A percentile compares a stretch with the other conserved stretches of the same genome.
phyloP scores from a whole-genome alignment of 139 green algal species.

The Nannochloris sp. region DNA sequence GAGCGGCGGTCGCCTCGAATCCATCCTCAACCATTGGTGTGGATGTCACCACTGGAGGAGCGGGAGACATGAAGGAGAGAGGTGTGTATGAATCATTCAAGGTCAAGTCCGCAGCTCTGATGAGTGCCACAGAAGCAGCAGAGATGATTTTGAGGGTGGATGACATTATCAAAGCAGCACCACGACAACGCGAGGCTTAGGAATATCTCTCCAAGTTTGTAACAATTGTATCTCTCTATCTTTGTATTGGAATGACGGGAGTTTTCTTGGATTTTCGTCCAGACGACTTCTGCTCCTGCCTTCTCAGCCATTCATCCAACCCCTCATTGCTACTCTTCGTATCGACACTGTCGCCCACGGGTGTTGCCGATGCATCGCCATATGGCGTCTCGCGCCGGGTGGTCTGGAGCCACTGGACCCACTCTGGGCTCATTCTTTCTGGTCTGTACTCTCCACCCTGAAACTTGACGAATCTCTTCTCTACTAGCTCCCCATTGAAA shows the following conservation, averaged over 20 bases:
- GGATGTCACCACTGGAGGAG: constrained; percentile 63
- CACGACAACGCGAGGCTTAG: constrained; percentile 48
- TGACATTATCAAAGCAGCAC: constrained; percentile 92
- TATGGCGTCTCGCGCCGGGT: background rate
- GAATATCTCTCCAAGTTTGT: too few relatives aligned
- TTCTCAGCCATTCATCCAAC: too few relatives aligned
- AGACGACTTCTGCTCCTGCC: too few relatives aligned
- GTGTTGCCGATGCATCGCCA: too few relatives aligned
- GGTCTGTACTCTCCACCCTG: constrained; percentile 1
- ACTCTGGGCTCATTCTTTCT: background rate
- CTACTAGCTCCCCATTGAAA: constrained; percentile 4
- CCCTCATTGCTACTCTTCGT: too few relatives aligned
- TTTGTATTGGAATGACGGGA: too few relatives aligned
- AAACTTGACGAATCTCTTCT: constrained; percentile 8
- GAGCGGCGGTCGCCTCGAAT: constrained; percentile 60
- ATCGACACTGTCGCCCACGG: too few relatives aligned
- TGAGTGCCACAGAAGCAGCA: constrained; percentile 88
- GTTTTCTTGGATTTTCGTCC: too few relatives aligned
- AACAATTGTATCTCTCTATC: too few relatives aligned
- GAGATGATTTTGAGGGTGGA: constrained; percentile 99
- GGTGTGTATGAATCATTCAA: constrained; percentile 80
- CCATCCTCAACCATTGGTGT: constrained; percentile 49
- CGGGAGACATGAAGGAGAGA: constrained; percentile 56
- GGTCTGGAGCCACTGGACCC: constrained; percentile 5
- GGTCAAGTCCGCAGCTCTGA: constrained; percentile 66